Evolutionary conservation across 75 land plant species (phyloP).

Genomic region (Cunninghamia lanceolata): DNA sequence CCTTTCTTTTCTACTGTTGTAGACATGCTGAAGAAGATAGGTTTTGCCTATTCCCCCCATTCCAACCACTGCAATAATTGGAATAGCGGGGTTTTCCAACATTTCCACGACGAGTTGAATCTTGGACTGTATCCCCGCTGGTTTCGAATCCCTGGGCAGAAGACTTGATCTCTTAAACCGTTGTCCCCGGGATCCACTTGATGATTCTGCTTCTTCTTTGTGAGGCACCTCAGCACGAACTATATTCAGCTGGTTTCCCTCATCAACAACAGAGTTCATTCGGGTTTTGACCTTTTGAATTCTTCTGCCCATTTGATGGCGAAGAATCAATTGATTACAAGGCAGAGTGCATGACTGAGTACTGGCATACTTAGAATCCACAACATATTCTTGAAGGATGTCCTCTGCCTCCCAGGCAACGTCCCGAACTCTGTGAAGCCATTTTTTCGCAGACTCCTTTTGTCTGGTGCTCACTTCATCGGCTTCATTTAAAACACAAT

Average conservation of each 20-base stretch:
- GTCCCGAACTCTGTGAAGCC: no score
- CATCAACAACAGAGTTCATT: not conserved
- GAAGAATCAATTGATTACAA: not conserved
- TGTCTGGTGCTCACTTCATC: no score
- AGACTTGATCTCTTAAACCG: not conserved
- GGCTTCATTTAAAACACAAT: no score
- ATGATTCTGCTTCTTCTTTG: not conserved
- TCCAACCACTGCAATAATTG: conserved; percentile 7
- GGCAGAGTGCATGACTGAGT: no score
- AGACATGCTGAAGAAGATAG: conserved; percentile 13
- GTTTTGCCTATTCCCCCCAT: conserved; percentile 22
- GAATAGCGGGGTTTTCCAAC: not conserved
- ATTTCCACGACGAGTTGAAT: not conserved
- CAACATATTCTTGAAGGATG: no score
- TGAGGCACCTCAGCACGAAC: not conserved
- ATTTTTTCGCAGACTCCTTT: no score
- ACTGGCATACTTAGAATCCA: no score
- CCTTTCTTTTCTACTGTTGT: not conserved
- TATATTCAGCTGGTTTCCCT: not conserved
- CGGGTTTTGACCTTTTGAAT: not conserved
- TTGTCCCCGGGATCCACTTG: not conserved
- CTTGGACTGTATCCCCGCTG: not conserved
- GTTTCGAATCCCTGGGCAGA: not conserved
- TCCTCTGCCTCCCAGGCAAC: no score
- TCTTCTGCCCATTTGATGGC: not conserved